These are phyloP conservation scores for Cylindrotheca fusiformis DNA, from an alignment of 108 stramenopile species.

Conservation along the genomic window DNA sequence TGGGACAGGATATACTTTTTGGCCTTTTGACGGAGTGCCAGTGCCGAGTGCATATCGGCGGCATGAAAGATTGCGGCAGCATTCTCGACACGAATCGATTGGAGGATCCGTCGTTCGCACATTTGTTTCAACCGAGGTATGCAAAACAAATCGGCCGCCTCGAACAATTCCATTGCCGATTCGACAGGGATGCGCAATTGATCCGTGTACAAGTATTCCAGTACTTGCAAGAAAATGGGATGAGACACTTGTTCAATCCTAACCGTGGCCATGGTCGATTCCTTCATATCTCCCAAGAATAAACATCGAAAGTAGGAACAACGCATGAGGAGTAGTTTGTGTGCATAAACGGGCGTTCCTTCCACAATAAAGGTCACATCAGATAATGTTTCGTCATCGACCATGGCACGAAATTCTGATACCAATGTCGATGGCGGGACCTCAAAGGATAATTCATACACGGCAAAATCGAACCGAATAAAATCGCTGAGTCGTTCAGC, in stretches of 20 bases:
- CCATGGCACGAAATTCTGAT: constrained; percentile 79
- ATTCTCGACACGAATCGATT: constrained; percentile 89
- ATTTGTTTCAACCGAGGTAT: constrained; percentile 92
- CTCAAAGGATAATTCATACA: constrained; percentile 54
- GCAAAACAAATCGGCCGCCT: constrained; percentile 95
- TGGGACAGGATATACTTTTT: constrained; percentile 90
- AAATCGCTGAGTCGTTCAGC: constrained; percentile 92
- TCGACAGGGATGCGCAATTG: constrained; percentile 78
- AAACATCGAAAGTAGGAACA: constrained; percentile 93
- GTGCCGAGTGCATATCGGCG: constrained; percentile 92
- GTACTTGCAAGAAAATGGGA: constrained; percentile 80
- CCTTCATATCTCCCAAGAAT: constrained; percentile 86
- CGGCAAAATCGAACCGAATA: constrained; percentile 70
- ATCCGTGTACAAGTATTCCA: constrained; percentile 97
- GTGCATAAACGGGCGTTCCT: constrained; percentile 79
- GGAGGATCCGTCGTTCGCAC: constrained; percentile 93
- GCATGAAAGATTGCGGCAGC: constrained; percentile 95
- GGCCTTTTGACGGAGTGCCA: constrained; percentile 80
- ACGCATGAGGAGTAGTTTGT: constrained; percentile 92
- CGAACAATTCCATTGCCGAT: constrained; percentile 95
- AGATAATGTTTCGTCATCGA: constrained; percentile 77
- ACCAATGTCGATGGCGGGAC: constrained; percentile 82
- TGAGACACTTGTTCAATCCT: constrained; percentile 64
- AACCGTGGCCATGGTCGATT: constrained; percentile 68
- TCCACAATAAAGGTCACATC: constrained; percentile 96